Base-by-base conservation (phyloP, 352 stramenopile genomes). In the Phytophthora sojae region DNA sequence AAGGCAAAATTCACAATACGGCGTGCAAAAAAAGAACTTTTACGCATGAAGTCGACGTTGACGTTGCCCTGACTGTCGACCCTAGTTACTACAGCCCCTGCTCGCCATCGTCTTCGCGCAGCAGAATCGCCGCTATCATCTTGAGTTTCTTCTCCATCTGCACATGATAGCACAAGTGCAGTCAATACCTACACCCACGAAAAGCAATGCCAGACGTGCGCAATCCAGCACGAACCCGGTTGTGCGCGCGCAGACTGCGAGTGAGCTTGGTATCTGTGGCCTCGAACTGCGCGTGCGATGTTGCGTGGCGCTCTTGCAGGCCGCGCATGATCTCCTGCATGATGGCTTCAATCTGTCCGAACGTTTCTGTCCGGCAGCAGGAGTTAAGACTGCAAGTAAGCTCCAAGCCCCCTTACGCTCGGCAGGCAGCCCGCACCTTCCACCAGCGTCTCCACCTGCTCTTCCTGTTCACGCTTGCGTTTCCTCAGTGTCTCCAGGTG, bases 91-190 rank as follows among this genome's bases (percentile, higher is more conserved):
- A 37, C 9, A 74, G 14, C 9, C 65, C 68, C 23, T 80, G 65
- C 61, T 77, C 64, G 29, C 44, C 60, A 50, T 74, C 62, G 29
- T 81, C 71, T 26, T 82, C 75, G 39, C 69, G 69, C 52, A 81
- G 45, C 32, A 86, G 57, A 50, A 86, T 86, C 7, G 76, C 69
- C 11, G 79, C 79, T 49, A 86, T 83, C 76, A 82, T 82, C 74
- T 86, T 84, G 21, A 86, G 61, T 55, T 84, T 84, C 64, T 83
- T 86, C 47, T 86, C 82, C 29, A 82, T 80, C 77, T 90, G 47
- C 19, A 50, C 54, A 45, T 64, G 67, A 8, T 25, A 57, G 4
- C 45, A 12, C 1, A 29, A 26, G 5, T 21, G 6, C 25, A 17
- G n/a, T 69, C 42, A 50, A 50, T 39, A n/a, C 17, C 35, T 23